These are phyloP conservation scores for Apiospora rasikravindrae DNA, from an alignment of 2,329 filamentous ascomycete genomes.

Conservation along the genomic window DNA sequence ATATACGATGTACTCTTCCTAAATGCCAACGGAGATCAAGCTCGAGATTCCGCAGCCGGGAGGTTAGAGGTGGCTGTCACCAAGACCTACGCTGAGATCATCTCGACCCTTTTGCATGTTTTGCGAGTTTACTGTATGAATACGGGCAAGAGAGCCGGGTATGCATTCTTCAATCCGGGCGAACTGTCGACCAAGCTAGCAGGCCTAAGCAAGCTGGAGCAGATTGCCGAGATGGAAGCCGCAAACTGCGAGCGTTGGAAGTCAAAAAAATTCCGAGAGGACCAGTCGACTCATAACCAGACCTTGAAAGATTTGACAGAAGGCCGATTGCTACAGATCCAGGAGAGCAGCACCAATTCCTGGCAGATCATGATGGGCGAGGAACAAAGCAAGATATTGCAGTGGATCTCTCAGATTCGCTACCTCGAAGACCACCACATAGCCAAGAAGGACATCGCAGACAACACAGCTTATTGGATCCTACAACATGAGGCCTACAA, in stretches of 20 bases:
- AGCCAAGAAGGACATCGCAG: not conserved
- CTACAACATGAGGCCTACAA: not conserved
- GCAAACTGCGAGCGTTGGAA: not conserved
- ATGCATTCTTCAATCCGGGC: not conserved
- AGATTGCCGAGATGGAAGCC: not conserved
- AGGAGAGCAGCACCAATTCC: not conserved
- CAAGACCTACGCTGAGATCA: not conserved
- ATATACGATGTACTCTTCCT: not conserved
- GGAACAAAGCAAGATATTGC: not conserved
- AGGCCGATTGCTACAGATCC: not conserved
- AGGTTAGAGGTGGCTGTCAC: not conserved
- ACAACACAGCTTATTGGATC: conserved; percentile 1
- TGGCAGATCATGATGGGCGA: not conserved
- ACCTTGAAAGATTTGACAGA: not conserved
- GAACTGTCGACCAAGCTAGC: not conserved
- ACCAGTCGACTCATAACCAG: not conserved
- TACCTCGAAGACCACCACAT: not conserved
- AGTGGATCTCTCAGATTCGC: not conserved
- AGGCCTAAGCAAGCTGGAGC: not conserved
- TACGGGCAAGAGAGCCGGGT: not conserved
- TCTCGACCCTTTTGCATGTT: not conserved
- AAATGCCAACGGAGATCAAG: not conserved
- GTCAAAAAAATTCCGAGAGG: not conserved
- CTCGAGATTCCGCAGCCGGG: not conserved
- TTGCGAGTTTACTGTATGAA: not conserved